These are phyloP conservation scores for Mycena venus DNA, from an alignment of 768 basidiomycete genomes.

Conservation along the genomic window DNA sequence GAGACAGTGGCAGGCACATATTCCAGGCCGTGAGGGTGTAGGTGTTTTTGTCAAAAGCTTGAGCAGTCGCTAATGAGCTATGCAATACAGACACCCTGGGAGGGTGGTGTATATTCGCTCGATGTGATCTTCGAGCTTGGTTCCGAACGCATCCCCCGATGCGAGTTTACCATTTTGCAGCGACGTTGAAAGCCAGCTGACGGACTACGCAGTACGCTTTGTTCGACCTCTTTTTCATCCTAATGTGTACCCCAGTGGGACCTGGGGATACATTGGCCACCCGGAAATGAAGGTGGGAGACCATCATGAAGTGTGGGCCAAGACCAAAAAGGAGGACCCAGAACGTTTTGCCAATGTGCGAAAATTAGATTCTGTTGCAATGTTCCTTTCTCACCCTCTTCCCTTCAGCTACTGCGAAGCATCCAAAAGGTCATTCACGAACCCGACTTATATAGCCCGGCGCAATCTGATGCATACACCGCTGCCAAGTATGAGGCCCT, in stretches of 20 bases:
- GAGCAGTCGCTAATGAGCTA: background rate
- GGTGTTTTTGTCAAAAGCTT: background rate
- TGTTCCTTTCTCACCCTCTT: background rate
- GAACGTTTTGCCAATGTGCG: constrained; percentile 6
- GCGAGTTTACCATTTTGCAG: background rate
- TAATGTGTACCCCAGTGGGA: constrained; percentile 7
- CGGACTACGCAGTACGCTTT: background rate
- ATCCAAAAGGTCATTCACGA: background rate
- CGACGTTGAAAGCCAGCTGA: background rate
- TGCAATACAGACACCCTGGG: constrained; percentile 12
- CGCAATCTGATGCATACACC: constrained; percentile 8
- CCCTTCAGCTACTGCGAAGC: background rate
- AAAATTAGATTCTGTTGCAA: background rate
- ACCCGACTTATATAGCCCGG: background rate
- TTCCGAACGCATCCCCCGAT: background rate
- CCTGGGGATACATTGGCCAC: background rate
- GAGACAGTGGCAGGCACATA: constrained; percentile 17
- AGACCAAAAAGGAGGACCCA: constrained; percentile 5
- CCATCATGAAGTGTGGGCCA: background rate
- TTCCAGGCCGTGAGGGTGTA: background rate
- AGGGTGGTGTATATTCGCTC: constrained; percentile 19
- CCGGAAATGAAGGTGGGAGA: background rate
- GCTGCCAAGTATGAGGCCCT: background rate
- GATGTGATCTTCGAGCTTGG: background rate
- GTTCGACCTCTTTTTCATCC: constrained; percentile 11